Conservation (phyloP, 176 grass and related monocot species). For the Carex pumila region DNA sequence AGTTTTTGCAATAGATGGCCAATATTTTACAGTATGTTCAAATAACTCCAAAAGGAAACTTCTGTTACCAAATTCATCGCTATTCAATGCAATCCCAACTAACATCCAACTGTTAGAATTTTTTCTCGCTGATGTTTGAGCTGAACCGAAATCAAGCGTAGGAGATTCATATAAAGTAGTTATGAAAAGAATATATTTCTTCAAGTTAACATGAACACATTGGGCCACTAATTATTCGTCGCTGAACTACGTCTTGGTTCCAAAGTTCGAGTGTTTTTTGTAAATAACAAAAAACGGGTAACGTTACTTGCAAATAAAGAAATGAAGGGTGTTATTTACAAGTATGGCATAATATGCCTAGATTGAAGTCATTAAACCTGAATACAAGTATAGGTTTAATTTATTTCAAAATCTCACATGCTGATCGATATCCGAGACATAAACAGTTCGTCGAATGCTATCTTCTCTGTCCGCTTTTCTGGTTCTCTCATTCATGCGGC, state of each 20-base stretch:
- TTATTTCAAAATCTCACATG: conserved; percentile 40
- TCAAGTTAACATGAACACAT: neutral
- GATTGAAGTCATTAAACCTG: neutral
- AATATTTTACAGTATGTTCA: neutral
- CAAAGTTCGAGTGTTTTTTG: neutral
- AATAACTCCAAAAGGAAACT: neutral
- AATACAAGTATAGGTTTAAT: neutral
- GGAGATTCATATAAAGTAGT: neutral
- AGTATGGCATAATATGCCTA: neutral
- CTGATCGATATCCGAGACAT: conserved; percentile 83
- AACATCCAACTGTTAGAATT: neutral
- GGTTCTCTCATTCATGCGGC: conserved; percentile 42
- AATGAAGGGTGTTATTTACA: neutral
- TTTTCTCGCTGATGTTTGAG: neutral
- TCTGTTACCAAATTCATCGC: neutral
- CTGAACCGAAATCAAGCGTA: neutral
- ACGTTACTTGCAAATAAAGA: neutral
- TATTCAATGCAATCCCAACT: neutral
- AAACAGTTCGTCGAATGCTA: conserved; percentile 78
- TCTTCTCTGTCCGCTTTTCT: conserved; percentile 66
- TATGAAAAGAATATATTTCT: neutral
- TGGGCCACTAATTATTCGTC: neutral
- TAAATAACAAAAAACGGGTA: neutral
- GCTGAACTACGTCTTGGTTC: neutral
- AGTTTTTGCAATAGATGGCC: neutral